Evolutionary conservation across 805 yeast species (phyloP).

Genomic region (Pichia paraexigua): DNA sequence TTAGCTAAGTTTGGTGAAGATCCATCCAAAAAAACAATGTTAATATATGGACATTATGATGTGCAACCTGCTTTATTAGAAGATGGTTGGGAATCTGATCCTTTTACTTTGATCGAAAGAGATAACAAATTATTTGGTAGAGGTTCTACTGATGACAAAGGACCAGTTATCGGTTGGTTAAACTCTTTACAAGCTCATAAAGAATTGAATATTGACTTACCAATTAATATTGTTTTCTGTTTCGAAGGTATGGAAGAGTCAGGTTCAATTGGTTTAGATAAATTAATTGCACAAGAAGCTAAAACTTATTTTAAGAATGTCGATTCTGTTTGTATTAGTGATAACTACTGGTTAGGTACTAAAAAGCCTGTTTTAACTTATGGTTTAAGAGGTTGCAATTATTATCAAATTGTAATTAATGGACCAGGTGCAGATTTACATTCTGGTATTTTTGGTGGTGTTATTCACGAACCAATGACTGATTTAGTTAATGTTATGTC

Average conservation of each 20-base stretch:
- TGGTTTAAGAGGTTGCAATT: constrained; percentile 94
- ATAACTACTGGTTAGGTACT: constrained; percentile 98
- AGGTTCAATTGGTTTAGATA: constrained; percentile 89
- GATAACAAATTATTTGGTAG: constrained; percentile 76
- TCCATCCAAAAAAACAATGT: constrained; percentile 75
- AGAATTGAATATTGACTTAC: constrained; percentile 76
- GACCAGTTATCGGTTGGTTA: constrained; percentile 97
- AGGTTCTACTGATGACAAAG: constrained; percentile 97
- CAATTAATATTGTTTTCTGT: constrained; percentile 86
- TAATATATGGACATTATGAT: constrained; percentile 95
- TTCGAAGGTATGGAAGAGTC: constrained; percentile 99
- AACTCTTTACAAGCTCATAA: constrained; percentile 87
- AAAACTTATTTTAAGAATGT: constrained; percentile 73
- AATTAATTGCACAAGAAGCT: constrained; percentile 73
- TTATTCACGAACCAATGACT: constrained; percentile 94
- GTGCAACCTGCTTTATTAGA: constrained; percentile 92
- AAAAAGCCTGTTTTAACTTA: constrained; percentile 94
- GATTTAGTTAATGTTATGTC: constrained; percentile 77
- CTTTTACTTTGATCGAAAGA: constrained; percentile 67
- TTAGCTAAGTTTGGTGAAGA: constrained; percentile 80
- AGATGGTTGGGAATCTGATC: constrained; percentile 96
- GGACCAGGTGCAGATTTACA: constrained; percentile 98
- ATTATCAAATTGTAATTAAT: constrained; percentile 70
- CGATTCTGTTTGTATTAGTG: constrained; percentile 92
- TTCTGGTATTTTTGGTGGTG: constrained; percentile 96